Percentiles rank a stretch among this genome's conserved stretches.
Conservation (phyloP, 2,329 filamentous ascomycete species). For the Graphiopsis chlorocephala region DNA sequence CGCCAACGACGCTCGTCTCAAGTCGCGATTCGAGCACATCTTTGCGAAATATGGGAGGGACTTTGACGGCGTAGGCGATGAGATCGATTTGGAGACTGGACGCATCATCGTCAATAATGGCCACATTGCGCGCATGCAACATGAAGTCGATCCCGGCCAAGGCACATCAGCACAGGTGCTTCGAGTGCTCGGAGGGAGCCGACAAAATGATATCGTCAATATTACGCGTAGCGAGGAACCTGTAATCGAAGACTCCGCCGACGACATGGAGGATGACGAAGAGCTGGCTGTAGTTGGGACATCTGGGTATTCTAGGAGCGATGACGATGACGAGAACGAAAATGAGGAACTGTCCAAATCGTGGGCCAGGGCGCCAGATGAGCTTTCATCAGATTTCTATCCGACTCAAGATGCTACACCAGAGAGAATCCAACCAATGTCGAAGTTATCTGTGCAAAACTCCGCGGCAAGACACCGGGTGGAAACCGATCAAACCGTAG, state of each 20-base stretch:
- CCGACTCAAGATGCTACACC: constrained; percentile 7
- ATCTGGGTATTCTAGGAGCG: constrained; percentile 6
- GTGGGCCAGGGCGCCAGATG: constrained; percentile 7
- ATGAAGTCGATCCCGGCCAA: constrained; percentile 53
- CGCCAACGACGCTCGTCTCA: constrained; percentile 67
- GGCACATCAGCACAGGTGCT: constrained; percentile 31
- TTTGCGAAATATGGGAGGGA: constrained; percentile 85
- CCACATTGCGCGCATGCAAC: constrained; percentile 65
- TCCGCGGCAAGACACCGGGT: neutral
- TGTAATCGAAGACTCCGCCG: constrained; percentile 6
- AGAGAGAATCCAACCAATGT: neutral
- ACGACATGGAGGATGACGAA: constrained; percentile 19
- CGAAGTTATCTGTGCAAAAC: neutral
- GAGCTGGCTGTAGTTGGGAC: neutral
- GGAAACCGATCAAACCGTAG: neutral
- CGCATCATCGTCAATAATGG: constrained; percentile 88
- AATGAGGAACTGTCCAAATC: neutral
- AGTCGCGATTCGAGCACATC: constrained; percentile 81
- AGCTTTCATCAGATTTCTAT: constrained; percentile 13
- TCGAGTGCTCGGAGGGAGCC: constrained; percentile 32
- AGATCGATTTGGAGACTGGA: constrained; percentile 81
- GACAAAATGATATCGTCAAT: constrained; percentile 13
- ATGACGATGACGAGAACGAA: neutral
- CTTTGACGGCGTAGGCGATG: constrained; percentile 80
- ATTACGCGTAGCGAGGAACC: neutral